Conservation (phyloP, 2,329 filamentous ascomycete genomes). For the Diplocarpon rosae region DNA sequence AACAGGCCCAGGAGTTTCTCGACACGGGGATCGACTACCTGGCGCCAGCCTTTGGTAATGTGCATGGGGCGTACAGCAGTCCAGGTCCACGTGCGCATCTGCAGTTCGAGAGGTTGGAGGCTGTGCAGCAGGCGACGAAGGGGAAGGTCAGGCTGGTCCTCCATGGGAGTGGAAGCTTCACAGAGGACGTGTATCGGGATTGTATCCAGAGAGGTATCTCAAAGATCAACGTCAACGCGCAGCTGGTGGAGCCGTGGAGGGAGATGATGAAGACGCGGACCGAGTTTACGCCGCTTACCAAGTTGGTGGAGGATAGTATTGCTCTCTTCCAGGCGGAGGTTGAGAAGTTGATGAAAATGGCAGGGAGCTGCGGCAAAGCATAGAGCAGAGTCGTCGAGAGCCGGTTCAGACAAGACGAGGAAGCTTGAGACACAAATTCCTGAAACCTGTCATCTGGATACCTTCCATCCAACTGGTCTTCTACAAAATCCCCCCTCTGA, state of each 20-base stretch:
- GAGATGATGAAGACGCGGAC: constrained; percentile 17
- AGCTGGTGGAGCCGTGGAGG: constrained; percentile 20
- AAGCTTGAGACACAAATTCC: no score
- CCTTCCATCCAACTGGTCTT: no score
- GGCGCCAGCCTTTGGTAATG: constrained; percentile 57
- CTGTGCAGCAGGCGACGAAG: constrained; percentile 19
- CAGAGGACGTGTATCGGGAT: constrained; percentile 39
- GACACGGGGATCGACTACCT: constrained; percentile 55
- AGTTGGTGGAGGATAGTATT: constrained; percentile 22
- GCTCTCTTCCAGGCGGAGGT: constrained; percentile 19
- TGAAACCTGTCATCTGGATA: no score
- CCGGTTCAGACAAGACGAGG: no score
- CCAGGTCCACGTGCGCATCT: constrained; percentile 29
- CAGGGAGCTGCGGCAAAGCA: constrained; percentile 20
- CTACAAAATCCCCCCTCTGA: no score
- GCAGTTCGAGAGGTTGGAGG: constrained; percentile 31
- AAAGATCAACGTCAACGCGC: constrained; percentile 27
- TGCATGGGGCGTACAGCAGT: constrained; percentile 48
- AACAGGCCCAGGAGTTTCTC: constrained; percentile 51
- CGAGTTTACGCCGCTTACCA: constrained; percentile 18
- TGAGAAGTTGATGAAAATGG: constrained; percentile 22
- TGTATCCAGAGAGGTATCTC: constrained; percentile 34
- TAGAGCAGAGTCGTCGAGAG: constrained; percentile 1
- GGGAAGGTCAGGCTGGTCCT: constrained; percentile 38
- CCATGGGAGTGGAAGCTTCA: constrained; percentile 46